A percentile compares a stretch with the other conserved stretches of the same genome.
These are phyloP conservation scores for Corymbia calophylla DNA, from an alignment of 441 rosid genomes.

Conservation along the genomic window DNA sequence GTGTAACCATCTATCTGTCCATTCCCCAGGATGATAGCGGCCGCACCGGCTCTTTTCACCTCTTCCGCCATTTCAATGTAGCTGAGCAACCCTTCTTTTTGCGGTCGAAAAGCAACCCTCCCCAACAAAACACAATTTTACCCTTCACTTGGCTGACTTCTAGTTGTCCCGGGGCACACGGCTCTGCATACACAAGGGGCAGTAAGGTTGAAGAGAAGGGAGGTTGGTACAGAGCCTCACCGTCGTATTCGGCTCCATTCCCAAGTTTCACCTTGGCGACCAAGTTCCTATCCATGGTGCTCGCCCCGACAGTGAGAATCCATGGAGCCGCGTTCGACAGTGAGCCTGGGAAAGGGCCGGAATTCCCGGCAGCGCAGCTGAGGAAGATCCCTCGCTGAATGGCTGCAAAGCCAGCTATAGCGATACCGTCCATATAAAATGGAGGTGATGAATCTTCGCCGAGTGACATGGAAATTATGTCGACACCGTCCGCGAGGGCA, in stretches of 20 bases:
- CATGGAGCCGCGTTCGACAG: neutral
- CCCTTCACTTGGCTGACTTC: neutral
- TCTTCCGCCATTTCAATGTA: neutral
- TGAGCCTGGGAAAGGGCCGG: fast-evolving
- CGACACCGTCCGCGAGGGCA: no score
- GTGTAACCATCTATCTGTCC: fast-evolving
- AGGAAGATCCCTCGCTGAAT: no score
- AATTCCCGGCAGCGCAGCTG: neutral
- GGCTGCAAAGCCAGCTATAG: no score
- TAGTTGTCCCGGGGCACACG: neutral
- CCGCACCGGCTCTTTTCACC: neutral
- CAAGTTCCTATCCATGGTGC: neutral
- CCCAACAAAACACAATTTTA: neutral
- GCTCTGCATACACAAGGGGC: neutral
- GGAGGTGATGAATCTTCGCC: no score
- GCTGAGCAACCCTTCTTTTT: fast-evolving
- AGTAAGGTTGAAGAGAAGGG: neutral
- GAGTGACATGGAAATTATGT: no score
- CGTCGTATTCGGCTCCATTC: neutral
- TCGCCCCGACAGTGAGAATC: neutral
- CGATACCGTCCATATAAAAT: no score
- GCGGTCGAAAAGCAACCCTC: no score
- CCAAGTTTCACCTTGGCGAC: neutral
- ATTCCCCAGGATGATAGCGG: neutral
- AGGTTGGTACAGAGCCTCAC: neutral